Conservation (phyloP, 2,329 filamentous ascomycete species). For the Exophiala bonariae region DNA sequence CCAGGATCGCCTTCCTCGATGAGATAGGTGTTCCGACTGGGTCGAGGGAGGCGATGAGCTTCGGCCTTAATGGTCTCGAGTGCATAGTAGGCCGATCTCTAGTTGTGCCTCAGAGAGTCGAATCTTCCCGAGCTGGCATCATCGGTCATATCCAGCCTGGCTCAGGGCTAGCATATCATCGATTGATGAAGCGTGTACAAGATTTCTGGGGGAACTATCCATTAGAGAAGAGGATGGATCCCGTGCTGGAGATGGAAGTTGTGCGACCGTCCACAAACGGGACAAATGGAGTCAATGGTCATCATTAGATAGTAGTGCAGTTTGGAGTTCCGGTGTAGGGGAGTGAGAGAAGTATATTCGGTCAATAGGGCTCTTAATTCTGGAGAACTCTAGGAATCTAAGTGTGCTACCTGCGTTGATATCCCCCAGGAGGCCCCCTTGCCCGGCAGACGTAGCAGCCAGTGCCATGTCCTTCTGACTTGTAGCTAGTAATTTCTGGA, state of each 20-base stretch:
- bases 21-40: constrained; percentile 19
- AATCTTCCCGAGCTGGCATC: constrained; percentile 15
- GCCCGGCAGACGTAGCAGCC: no score
- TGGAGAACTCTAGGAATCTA: no score
- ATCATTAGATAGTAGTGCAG: constrained; percentile 2
- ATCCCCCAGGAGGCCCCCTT: no score
- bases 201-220: constrained; percentile 15
- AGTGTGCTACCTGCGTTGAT: no score
- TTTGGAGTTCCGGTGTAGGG: neutral
- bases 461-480: neutral
- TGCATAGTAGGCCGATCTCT: constrained; percentile 16
- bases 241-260: constrained; percentile 13
- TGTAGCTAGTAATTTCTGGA: neutral
- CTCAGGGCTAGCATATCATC: constrained; percentile 9
- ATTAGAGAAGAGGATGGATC: constrained; percentile 13
- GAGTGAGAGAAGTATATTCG: no score
- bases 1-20: constrained; percentile 15
- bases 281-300: constrained; percentile 1
- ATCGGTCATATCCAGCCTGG: constrained; percentile 23
- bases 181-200: constrained; percentile 15
- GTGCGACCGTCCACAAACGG: constrained; percentile 3
- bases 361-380: no score
- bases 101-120: constrained; percentile 19
- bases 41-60: constrained; percentile 18
- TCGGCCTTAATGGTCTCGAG: constrained; percentile 20